phyloP scores from a whole-genome alignment of 2,329 filamentous ascomycete genomes.

The Ceratocystis ficicola region DNA sequence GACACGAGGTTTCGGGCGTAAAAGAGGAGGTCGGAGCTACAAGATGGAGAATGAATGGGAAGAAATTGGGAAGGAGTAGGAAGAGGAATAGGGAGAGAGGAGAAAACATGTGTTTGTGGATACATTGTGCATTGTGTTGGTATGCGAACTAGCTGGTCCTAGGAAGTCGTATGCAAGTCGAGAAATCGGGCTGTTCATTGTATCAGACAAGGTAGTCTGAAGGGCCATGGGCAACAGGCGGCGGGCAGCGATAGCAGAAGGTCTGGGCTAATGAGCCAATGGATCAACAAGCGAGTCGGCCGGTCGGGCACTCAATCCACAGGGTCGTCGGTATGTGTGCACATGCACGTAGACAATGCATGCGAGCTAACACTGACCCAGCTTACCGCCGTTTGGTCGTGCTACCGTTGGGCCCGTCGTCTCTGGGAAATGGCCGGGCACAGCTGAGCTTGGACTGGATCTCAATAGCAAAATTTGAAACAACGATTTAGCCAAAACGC shows the following conservation, averaged over 20 bases:
- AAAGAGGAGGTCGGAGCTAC: background rate
- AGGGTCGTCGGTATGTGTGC: too few species aligned
- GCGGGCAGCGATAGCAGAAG: too few species aligned
- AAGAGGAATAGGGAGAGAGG: background rate
- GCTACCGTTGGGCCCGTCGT: background rate
- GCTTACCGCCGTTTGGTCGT: background rate
- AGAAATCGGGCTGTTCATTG: background rate
- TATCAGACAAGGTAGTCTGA: background rate
- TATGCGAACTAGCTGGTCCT: background rate
- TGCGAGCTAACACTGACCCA: too few species aligned
- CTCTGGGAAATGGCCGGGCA: background rate
- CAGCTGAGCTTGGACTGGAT: slow-evolving; percentile 4
- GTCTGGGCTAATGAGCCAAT: too few species aligned
- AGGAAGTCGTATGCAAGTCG: background rate
- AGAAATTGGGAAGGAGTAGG: background rate
- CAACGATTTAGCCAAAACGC: background rate
- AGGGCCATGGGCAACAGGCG: too few species aligned
- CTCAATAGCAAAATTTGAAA: background rate
- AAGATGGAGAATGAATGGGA: background rate
- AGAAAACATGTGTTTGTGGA: slow-evolving; percentile 6
- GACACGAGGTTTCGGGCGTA: background rate
- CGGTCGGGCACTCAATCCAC: too few species aligned
- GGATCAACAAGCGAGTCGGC: too few species aligned
- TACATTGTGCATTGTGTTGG: background rate
- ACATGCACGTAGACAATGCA: too few species aligned